Conservation (phyloP, 495 filamentous ascomycete species). For the Tuber umbilicatum region DNA sequence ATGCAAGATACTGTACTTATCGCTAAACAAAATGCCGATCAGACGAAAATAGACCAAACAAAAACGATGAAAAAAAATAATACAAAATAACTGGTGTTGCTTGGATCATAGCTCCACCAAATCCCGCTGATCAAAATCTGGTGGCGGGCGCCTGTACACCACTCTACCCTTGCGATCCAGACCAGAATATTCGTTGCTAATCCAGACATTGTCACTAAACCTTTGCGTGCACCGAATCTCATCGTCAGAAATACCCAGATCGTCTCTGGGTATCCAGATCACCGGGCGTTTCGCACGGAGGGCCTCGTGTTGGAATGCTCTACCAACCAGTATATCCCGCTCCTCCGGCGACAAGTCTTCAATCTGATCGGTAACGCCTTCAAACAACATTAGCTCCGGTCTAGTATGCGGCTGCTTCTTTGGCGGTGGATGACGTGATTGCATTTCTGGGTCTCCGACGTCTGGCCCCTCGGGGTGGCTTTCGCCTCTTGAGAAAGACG, state of each 20-base stretch:
- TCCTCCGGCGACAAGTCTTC: constrained; percentile 91
- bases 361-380: constrained; percentile 80
- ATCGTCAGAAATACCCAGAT: constrained; percentile 84
- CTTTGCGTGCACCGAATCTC: constrained; percentile 71
- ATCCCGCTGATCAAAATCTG: constrained; percentile 87
- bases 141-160: constrained; percentile 80
- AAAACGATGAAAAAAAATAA: background rate
- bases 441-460: constrained; percentile 9
- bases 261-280: constrained; percentile 91
- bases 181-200: constrained; percentile 84
- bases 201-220: constrained; percentile 75
- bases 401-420: constrained; percentile 53
- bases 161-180: constrained; percentile 77
- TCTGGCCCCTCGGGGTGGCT: constrained; percentile 12
- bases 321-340: constrained; percentile 75
- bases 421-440: constrained; percentile 43
- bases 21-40: background rate
- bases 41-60: background rate
- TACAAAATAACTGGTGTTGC: background rate
- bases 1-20: background rate
- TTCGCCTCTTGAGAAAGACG: constrained; percentile 6
- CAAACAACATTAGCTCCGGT: constrained; percentile 70
- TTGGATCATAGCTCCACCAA: constrained; percentile 64
- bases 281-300: constrained; percentile 77
- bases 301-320: constrained; percentile 86